These are phyloP conservation scores for Fomitopsis palustris DNA, from an alignment of 1,284 basidiomycete genomes.

Conservation along the genomic window DNA sequence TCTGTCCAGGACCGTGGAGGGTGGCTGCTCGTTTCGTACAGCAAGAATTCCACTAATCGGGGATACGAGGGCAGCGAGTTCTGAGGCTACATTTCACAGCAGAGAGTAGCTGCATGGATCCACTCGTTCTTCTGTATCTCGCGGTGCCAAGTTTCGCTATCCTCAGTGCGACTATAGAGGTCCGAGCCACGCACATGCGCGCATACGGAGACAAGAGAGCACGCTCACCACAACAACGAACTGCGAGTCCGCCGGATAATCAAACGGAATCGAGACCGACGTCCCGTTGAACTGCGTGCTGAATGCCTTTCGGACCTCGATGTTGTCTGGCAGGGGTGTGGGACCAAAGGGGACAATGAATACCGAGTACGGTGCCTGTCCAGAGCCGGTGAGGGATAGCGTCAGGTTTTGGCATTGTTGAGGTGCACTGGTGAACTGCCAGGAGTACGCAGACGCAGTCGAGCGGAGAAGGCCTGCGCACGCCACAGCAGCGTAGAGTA, in stretches of 20 bases:
- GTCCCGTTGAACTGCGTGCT: slow-evolving; percentile 48
- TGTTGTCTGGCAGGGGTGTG: slow-evolving; percentile 51
- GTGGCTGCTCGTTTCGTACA: too few relatives aligned
- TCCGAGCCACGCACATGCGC: too few relatives aligned
- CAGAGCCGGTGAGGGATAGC: slow-evolving; percentile 49
- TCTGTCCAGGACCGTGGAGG: too few relatives aligned
- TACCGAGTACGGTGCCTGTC: slow-evolving; percentile 60
- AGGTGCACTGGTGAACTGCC: slow-evolving; percentile 55
- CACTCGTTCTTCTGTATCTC: too few relatives aligned
- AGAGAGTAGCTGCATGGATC: too few relatives aligned
- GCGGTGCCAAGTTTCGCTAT: too few relatives aligned
- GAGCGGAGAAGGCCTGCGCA: slow-evolving; percentile 14
- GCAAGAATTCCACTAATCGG: too few relatives aligned
- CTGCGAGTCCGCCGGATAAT: slow-evolving; percentile 63
- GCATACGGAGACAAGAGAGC: too few relatives aligned
- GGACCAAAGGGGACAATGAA: slow-evolving; percentile 66
- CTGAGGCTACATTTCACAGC: too few relatives aligned
- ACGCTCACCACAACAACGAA: slow-evolving; percentile 72
- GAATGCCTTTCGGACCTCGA: slow-evolving; percentile 64
- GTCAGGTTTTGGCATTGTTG: slow-evolving; percentile 63
- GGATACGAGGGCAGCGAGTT: too few relatives aligned
- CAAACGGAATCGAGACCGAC: slow-evolving; percentile 52
- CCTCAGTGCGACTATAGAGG: too few relatives aligned
- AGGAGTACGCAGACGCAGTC: slow-evolving; percentile 48
- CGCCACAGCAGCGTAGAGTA: slow-evolving; percentile 10